phyloP scores from a whole-genome alignment of 495 filamentous ascomycete species.

The Penicillium ucsense region DNA sequence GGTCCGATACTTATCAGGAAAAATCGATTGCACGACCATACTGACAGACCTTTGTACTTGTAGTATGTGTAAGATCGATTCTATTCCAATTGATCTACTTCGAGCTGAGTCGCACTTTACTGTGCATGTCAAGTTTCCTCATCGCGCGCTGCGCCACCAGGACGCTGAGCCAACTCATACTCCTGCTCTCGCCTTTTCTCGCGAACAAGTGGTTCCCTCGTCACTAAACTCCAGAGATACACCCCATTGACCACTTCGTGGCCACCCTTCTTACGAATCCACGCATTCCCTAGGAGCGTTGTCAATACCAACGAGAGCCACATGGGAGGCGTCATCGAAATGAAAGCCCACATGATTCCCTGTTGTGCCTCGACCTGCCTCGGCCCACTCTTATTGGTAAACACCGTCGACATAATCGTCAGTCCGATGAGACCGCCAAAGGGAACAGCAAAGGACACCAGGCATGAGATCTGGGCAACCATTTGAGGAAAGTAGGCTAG shows the following conservation, averaged over 20 bases:
- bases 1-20: no score
- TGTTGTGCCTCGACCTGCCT: slow-evolving; percentile 26
- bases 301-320: slow-evolving; percentile 33
- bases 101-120: no score
- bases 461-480: slow-evolving; percentile 40
- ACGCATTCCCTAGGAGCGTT: slow-evolving; percentile 44
- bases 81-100: no score
- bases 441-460: slow-evolving; percentile 40
- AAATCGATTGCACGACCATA: no score
- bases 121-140: no score
- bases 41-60: no score
- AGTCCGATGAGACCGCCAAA: slow-evolving; percentile 50
- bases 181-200: neutral
- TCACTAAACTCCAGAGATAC: slow-evolving; percentile 9
- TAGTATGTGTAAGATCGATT: no score
- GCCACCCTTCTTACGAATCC: slow-evolving; percentile 29
- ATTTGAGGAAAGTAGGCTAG: slow-evolving; percentile 42
- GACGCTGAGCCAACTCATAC: neutral
- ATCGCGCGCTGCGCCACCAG: neutral
- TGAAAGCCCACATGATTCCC: slow-evolving; percentile 44
- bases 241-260: slow-evolving; percentile 9
- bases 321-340: slow-evolving; percentile 46
- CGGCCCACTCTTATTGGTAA: slow-evolving; percentile 41
- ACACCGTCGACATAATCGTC: slow-evolving; percentile 51
- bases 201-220: neutral